Conservation (phyloP, 495 filamentous ascomycete genomes). For the Friedmanniomyces simplex region DNA sequence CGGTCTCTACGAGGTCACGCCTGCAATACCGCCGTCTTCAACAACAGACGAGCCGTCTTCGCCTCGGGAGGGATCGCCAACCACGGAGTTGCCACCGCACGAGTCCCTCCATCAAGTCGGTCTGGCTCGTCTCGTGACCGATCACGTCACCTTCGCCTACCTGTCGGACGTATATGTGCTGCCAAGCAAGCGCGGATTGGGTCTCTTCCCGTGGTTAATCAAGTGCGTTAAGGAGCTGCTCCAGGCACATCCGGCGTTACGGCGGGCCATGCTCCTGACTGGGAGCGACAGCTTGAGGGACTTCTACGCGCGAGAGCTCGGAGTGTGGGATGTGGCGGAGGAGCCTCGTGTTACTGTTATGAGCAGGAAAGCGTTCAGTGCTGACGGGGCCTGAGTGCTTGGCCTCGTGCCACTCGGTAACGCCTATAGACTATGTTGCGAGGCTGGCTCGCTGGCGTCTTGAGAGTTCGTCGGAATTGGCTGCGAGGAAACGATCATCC, state of each 20-base stretch:
- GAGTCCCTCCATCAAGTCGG: conserved; percentile 37
- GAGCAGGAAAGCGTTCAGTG: background rate
- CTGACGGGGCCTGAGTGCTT: background rate
- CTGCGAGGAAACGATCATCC: no score
- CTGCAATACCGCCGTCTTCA: background rate
- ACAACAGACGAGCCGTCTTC: conserved; percentile 10
- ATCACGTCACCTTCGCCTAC: conserved; percentile 55
- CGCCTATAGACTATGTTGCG: background rate
- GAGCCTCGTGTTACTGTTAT: background rate
- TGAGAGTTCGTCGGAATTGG: no score
- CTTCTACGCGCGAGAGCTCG: conserved; percentile 10
- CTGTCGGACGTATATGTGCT: conserved; percentile 59
- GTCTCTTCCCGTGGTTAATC: conserved; percentile 55
- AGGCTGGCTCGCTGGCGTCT: background rate
- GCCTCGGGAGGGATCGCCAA: conserved; percentile 2
- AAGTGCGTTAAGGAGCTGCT: conserved; percentile 46
- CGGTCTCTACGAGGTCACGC: conserved; percentile 23
- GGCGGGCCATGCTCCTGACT: conserved; percentile 46
- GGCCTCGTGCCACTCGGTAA: background rate
- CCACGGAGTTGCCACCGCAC: background rate
- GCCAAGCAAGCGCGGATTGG: conserved; percentile 44
- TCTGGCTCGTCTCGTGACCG: conserved; percentile 54
- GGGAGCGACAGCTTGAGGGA: background rate
- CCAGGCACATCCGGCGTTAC: conserved; percentile 43
- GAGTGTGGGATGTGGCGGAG: conserved; percentile 3